Base-by-base conservation (phyloP, 331 rosid species). In the Pyracantha coccinea region DNA sequence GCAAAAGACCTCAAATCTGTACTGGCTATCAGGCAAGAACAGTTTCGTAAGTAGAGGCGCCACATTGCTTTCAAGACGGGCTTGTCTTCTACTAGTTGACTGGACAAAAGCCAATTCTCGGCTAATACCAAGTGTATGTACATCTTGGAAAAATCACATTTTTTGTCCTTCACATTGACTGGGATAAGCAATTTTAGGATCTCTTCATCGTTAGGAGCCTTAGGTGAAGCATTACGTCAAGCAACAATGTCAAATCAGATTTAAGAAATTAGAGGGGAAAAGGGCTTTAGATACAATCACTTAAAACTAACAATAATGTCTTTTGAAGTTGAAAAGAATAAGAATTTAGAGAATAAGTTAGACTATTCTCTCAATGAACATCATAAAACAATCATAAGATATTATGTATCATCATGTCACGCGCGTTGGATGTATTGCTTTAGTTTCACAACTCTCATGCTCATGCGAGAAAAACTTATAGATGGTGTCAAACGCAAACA, bases 1-100 rank as follows among this genome's bases (percentile, higher is more conserved):
- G 99, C 93, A 76, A 81, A 90, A n/a, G 93, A 69, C 72, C 99
- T 86, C 75, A 94, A 83, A 80, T 94, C 96, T 1, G 97, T 86
- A 44, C 90, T 89, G 67, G 93, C 68, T 72, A 94, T 92, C 52
- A 86, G 86, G 82, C 80, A 87, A 68, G 93, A 90, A 81, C 97
- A 94, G 65, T 86, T 81, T 84, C 83, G 71, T 33, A 92, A 86
- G 72, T 57, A 92, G 21, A 63, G 83, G 35, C 86, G 78, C 88
- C 90, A 92, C 96, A 85, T 86, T 79, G 89, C 93, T 62, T 77
- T 68, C 53, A 85, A 75, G n/a, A 73, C 86, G 24, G 75, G 86
- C 76, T 86, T 83, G 83, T 72, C 80, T 54, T 77, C 86, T 31
- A 73, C 19, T 29, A 68, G 74, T 73, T 81, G 81, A 76, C 45